Evolutionary conservation across 345 rosid species (phyloP).

Genomic region (Alliaria petiolata): DNA sequence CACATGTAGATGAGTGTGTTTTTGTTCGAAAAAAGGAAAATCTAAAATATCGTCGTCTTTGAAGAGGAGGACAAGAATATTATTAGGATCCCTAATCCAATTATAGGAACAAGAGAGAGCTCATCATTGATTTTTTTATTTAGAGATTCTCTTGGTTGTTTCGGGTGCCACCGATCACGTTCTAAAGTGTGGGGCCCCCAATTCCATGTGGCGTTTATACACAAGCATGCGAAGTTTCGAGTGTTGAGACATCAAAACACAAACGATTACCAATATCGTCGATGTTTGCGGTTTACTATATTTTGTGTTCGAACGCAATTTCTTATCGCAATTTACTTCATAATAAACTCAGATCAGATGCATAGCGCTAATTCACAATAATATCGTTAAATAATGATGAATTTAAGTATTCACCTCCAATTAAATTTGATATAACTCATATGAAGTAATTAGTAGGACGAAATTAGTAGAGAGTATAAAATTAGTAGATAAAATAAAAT

Average conservation of each 20-base stretch:
- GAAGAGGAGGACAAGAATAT: too few relatives aligned
- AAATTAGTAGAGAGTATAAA: background rate
- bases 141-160: background rate
- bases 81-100: background rate
- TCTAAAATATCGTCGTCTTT: background rate
- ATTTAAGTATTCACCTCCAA: background rate
- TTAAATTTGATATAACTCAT: background rate
- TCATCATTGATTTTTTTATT: background rate
- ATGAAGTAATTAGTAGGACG: too few relatives aligned
- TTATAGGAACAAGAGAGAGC: background rate
- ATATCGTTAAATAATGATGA: background rate
- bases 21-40: background rate
- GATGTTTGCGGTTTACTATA: background rate
- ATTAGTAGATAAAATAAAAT: background rate
- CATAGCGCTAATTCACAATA: background rate
- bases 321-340: background rate
- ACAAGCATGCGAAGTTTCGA: background rate
- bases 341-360: too few relatives aligned
- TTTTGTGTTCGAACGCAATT: background rate
- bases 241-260: constrained; percentile 10
- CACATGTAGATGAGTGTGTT: background rate
- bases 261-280: background rate
- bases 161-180: constrained; percentile 1
- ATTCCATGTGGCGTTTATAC: constrained; percentile 11
- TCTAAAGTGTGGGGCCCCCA: background rate